Base-by-base conservation (phyloP, 2,329 filamentous ascomycete species). In the Bipolaris oryzae region DNA sequence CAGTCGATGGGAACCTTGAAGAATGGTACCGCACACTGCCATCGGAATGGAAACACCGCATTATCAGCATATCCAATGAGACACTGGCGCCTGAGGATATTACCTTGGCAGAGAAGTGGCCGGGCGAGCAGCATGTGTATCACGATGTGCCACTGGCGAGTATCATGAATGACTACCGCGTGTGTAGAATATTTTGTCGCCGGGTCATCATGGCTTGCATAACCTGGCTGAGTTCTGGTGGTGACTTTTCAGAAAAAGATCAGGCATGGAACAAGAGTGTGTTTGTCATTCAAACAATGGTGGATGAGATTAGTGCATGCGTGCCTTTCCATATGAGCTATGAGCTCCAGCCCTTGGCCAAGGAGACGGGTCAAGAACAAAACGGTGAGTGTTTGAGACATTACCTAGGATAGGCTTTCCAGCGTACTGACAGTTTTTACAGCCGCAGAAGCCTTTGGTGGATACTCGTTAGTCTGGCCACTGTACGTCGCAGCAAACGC, bases 401-500 rank as follows among this genome's bases (percentile, higher is more conserved):
- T 34, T 13, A 10, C 7, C 16, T 5, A 10, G 13, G 13, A 25
- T 16, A n/a, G 5, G 5, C 15, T 11, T 18, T 47, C n/a, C 3
- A 2, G 25, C 9, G 25, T 62, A 43, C 67, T 66, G 39, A 70
- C 50, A 7, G 2, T n/a, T n/a, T 2, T 33, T 21, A 34, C 39
- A 76, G 76, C 75, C 35, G 72, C 75, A 1, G 73, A 76, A 67
- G 75, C 73, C 0, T 72, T 73, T 39, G 76, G 76, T 10, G 76
- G 72, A 7, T 78, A 77, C 62, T 74, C 74, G 11, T 65, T 77
- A 48, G 74, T 77, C 3, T 78, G 76, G 76, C 76, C 76, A 2
- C 63, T 78, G 1, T 78, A 75, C 46, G 74, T 78, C 15, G 71
- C 72, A 6, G 68, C 72, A 7, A 76, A 76, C 37, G 71, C 76